These are phyloP conservation scores for Fusarium sp. DNA, from an alignment of 2,329 filamentous ascomycete genomes.

Conservation along the genomic window DNA sequence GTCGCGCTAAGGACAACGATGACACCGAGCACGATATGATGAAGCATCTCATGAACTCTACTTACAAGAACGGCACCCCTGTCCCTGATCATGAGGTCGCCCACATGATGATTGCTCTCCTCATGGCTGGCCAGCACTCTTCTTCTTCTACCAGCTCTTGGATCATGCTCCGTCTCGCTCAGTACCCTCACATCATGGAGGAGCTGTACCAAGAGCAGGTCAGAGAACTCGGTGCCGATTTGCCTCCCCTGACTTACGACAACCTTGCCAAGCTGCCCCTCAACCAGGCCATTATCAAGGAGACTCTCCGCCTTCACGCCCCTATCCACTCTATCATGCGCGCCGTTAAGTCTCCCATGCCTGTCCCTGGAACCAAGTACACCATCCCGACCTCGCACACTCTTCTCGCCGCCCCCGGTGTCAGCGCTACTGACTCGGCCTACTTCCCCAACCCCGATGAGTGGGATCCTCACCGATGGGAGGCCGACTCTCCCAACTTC, in stretches of 20 bases:
- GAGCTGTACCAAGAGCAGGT: slow-evolving; percentile 87
- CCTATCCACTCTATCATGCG: slow-evolving; percentile 97
- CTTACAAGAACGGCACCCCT: slow-evolving; percentile 82
- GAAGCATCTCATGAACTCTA: slow-evolving; percentile 86
- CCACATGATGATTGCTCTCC: slow-evolving; percentile 92
- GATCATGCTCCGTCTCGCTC: slow-evolving; percentile 84
- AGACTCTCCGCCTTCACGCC: slow-evolving; percentile 89
- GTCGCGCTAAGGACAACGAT: slow-evolving; percentile 63
- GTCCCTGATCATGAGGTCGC: slow-evolving; percentile 88
- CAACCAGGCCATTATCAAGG: slow-evolving; percentile 86
- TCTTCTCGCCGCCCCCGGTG: slow-evolving; percentile 86
- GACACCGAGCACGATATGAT: slow-evolving; percentile 79
- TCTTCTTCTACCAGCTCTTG: slow-evolving; percentile 86
- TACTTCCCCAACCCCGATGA: slow-evolving; percentile 84
- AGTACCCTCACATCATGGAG: slow-evolving; percentile 79
- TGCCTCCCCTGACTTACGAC: slow-evolving; percentile 81
- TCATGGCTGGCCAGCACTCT: slow-evolving; percentile 93
- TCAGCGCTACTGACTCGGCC: slow-evolving; percentile 74
- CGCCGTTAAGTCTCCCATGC: slow-evolving; percentile 88
- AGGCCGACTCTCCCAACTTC: slow-evolving; percentile 68
- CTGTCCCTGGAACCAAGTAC: slow-evolving; percentile 82
- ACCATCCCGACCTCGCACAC: slow-evolving; percentile 83
- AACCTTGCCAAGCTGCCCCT: slow-evolving; percentile 81
- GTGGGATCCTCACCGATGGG: slow-evolving; percentile 96
- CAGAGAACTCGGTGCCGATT: slow-evolving; percentile 74